Evolutionary conservation across 352 stramenopile species (phyloP), one percentile per base, ranked within the genome.

Genomic region (Phytophthora pisi): DNA sequence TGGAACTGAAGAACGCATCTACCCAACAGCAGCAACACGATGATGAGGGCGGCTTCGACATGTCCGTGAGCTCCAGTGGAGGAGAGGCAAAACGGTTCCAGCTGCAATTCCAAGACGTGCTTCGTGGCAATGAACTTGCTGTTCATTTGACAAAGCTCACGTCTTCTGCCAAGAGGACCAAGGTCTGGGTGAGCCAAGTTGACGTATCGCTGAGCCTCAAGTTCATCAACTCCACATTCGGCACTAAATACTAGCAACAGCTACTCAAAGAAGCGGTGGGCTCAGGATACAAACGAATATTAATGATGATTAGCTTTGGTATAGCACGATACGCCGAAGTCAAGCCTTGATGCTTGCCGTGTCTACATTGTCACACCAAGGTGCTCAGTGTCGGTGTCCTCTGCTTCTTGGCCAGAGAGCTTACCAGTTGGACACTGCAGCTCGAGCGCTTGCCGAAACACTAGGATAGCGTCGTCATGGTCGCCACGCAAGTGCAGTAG

Each of bases 401-500:
- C 24, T 38, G 13, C 34, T 42, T 42, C 23, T 45, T 45, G 40
- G n/a, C n/a, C 20, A 51, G 40, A 51, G 31, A 68, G 45, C 16
- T 61, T 59, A 24, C 50, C 36, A 38, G 30, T 67, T 23, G 78
- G 74, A 31, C 77, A 84, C 43, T 92, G 84, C 46, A 92, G 55
- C 49, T 81, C 79, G 5, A 92, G 68, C 11, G 80, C 84, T 51
- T 73, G 63, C 1, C 84, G 78, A 64, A 90, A 92, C 8, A 90
- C 80, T 8, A 74, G 60, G 46, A 92, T 92, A 2, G 84, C 84
- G 57, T 92, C 80, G 30, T 92, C 84, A 40, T 92, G 84, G 34
- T 90, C 78, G 13, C 84, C 84, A 8, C 82, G 76, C 26, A 80
- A 46, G 50, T 92, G 81, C 56, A 92, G 68, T 57, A 92, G 61